These are phyloP conservation scores for Thermothielavioides terrestris DNA, from an alignment of 495 filamentous ascomycete species.

Conservation along the genomic window DNA sequence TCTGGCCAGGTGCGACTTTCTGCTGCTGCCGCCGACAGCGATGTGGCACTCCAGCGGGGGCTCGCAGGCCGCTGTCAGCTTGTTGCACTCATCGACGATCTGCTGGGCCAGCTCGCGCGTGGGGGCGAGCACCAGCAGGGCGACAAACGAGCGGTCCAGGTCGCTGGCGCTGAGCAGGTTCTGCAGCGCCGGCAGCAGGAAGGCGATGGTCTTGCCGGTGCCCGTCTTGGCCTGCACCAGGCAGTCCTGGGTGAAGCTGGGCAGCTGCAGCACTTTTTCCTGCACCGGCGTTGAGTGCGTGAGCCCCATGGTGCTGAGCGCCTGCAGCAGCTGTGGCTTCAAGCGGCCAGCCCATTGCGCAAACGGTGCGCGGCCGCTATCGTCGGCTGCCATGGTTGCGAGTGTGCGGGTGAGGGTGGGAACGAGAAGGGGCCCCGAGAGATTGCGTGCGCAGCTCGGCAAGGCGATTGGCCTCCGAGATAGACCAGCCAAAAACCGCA, in stretches of 20 bases:
- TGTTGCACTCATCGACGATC: slow-evolving; percentile 70
- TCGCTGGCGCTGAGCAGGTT: slow-evolving; percentile 45
- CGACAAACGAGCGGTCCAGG: slow-evolving; percentile 35
- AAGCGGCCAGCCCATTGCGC: slow-evolving; percentile 18
- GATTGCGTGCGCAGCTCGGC: background rate
- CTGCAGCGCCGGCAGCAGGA: slow-evolving; percentile 64
- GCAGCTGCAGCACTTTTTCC: slow-evolving; percentile 59
- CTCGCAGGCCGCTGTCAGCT: slow-evolving; percentile 51
- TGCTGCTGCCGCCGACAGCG: slow-evolving; percentile 94
- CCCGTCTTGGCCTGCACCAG: slow-evolving; percentile 82
- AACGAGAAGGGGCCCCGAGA: background rate
- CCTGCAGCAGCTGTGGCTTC: slow-evolving; percentile 50
- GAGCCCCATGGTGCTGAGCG: slow-evolving; percentile 58
- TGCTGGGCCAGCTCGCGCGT: slow-evolving; percentile 89
- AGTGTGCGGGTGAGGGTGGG: background rate
- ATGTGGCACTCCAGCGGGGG: slow-evolving; percentile 82
- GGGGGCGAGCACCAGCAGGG: slow-evolving; percentile 76
- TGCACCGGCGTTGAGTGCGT: slow-evolving; percentile 80
- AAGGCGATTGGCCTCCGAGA: background rate
- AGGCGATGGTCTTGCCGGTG: slow-evolving; percentile 92
- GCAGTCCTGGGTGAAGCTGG: slow-evolving; percentile 57
- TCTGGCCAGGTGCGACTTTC: slow-evolving; percentile 69
- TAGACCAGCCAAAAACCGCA: background rate
- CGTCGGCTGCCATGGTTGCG: background rate
- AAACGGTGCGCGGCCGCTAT: slow-evolving; percentile 1